Evolutionary conservation across 192 early-diverging fungal genomes (phyloP), one percentile per base, ranked within the genome.

Genomic region (Chytriomyces confervae): DNA sequence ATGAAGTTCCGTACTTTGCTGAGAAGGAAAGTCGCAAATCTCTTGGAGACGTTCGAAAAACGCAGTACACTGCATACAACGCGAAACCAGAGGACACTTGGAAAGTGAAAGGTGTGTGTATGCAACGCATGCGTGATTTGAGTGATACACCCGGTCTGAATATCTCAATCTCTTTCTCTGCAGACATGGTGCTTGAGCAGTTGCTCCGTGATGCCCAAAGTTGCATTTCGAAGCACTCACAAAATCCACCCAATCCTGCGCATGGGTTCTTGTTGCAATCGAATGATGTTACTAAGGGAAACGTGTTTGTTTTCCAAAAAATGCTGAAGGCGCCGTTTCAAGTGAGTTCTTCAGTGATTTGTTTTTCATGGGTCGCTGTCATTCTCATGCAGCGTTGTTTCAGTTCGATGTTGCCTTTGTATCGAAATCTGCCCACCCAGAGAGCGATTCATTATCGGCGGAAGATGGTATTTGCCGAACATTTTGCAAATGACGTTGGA

Each of bases 271-370:
- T 50, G 23, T 67, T 76, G 66, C 81, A 46, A 11, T 78, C 77
- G 48, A 45, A 63, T 2, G 84, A 67, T 11, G 78, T 66, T 24
- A 62, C 67, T 46, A 68, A 79, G 29, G 77, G 89, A 23, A 91
- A 91, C 65, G 77, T 91, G 13, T 68, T 86, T 62, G 77, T 89
- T 7, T 89, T 92, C 61, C 93, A 95, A 75, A 89, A 91, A 61
- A 80, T 85, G 51, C 82, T 93, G 53, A 50, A 83, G 68, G 83
- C 83, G 10, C 85, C 88, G 45, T 95, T 95, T 67, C 78, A 90
- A 84, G 92, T 91, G 81, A 50, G 78, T 77, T 43, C 43, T 8
- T 65, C 43, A 45, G 10, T 49, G 48, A 18, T 73, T 50, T 23
- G 48, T 65, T 27, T 9, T 18, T 5, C 46, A 57, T 57, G 29